These are phyloP conservation scores for Leccinum boreale DNA, from an alignment of 768 basidiomycete genomes.

Conservation along the genomic window DNA sequence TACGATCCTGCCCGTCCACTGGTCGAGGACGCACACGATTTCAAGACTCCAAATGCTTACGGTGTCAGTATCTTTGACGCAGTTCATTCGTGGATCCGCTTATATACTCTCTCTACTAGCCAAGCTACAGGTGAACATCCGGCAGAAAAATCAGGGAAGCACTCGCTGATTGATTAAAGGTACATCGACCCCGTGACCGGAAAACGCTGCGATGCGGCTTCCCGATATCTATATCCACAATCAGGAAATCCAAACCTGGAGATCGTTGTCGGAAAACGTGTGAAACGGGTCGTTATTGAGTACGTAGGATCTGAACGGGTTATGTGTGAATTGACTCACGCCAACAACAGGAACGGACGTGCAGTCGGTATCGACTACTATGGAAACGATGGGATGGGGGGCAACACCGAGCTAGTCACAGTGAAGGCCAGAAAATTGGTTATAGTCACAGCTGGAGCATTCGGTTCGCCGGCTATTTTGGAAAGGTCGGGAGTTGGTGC, in stretches of 20 bases:
- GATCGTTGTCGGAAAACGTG: slow-evolving; percentile 24
- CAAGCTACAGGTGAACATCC: slow-evolving; percentile 10
- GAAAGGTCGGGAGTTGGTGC: slow-evolving; percentile 70
- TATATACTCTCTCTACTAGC: slow-evolving; percentile 1
- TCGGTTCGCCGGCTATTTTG: slow-evolving; percentile 54
- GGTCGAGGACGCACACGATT: slow-evolving; percentile 46
- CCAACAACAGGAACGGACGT: slow-evolving; percentile 24
- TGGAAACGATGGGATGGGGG: slow-evolving; percentile 18
- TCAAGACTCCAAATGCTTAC: slow-evolving; percentile 28
- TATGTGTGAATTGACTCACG: not conserved
- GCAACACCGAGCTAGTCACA: not conserved
- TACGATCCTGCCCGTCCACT: slow-evolving; percentile 45
- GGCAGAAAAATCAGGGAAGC: not conserved
- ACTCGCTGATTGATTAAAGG: slow-evolving; percentile 27
- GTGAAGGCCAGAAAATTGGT: slow-evolving; percentile 37
- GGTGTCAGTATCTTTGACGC: slow-evolving; percentile 13
- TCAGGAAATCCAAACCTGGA: slow-evolving; percentile 27
- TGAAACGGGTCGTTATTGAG: not conserved
- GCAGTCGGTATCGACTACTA: slow-evolving; percentile 37
- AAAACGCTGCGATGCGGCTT: slow-evolving; percentile 27
- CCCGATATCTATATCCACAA: slow-evolving; percentile 36
- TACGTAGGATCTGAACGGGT: not conserved
- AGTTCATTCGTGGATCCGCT: not conserved
- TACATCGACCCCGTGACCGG: slow-evolving; percentile 48
- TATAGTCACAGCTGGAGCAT: slow-evolving; percentile 49